Evolutionary conservation across 208 protist genomes (phyloP).

Genomic region (Dictyostelium gargantuum): DNA sequence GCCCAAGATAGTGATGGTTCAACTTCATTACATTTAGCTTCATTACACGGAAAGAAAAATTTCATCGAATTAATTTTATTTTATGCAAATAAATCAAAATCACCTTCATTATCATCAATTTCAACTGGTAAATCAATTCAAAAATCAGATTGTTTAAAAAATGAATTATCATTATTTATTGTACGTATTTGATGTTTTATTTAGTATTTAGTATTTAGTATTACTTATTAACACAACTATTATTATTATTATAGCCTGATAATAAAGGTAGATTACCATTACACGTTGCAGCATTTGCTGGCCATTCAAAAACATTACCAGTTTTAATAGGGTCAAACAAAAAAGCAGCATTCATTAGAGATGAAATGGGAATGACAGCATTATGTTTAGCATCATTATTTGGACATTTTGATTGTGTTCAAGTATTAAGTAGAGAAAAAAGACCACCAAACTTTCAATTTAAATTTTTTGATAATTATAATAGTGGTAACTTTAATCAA

Average conservation of each 20-base stretch:
- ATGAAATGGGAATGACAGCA: conserved; percentile 60
- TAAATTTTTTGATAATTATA: neutral
- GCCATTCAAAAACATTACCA: conserved; percentile 11
- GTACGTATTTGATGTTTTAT: neutral
- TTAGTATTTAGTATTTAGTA: neutral
- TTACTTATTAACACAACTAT: neutral
- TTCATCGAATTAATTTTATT: conserved; percentile 2
- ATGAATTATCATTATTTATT: conserved; percentile 20
- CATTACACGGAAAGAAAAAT: conserved; percentile 30
- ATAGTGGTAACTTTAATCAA: neutral
- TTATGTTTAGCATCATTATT: conserved; percentile 41
- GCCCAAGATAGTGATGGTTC: conserved; percentile 8
- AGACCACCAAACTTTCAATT: neutral
- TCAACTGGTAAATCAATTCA: neutral
- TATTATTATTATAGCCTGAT: neutral
- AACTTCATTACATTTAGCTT: conserved; percentile 21
- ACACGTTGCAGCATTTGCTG: conserved; percentile 4
- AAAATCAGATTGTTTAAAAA: neutral
- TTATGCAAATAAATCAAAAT: conserved; percentile 36
- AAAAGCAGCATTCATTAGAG: neutral
- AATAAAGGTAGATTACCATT: conserved; percentile 57
- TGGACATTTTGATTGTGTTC: conserved; percentile 55
- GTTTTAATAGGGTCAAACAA: neutral
- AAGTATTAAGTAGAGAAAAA: conserved; percentile 1
- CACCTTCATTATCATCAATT: neutral